Base-by-base conservation (phyloP, 805 yeast genomes). In the Yamadazyma kitorensis region DNA sequence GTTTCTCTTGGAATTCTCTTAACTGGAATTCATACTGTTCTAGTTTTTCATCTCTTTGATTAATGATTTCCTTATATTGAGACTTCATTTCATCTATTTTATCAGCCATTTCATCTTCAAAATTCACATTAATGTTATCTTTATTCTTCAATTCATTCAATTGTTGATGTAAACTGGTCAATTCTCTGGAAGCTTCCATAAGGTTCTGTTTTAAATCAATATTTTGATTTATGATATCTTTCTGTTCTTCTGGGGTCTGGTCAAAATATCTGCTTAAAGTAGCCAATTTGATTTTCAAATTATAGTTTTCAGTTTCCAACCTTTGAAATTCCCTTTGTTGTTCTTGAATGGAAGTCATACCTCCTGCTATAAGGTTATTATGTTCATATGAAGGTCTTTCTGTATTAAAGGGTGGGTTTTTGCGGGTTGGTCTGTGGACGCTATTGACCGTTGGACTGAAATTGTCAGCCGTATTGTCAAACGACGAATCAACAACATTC, bases 201-300 rank as follows among this genome's bases (percentile, higher is more conserved):
- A 55, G 46, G 31, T 56, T 54, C 32, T 57, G 60, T 27, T 47
- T 54, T 33, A 64, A 43, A 12, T 57, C 55, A 9, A 66, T 57
- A 37, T 68, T 68, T 38, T 64, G 64, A 34, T 51, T 52, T 21
- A 69, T 54, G 32, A 71, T 34, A 5, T 60, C 63, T 2, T 51
- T 44, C 21, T 64, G 61, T 34, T 68, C 72, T 24, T 49, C 53
- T 0, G 76, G 76, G n/a, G 70, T 54, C n/a, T 58, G 63, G 31
- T 64, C 57, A 26, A 67, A 51, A 32, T 56, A 64, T 44, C 60
- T 56, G 4, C 63, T 60, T 19, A 68, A 50, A 4, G 69, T 63
- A 2, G 71, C 67, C 24, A 69, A 54, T 39, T 68, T 66, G 22
- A 70, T 56, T 41, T 68, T 70, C 42, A 70, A 52, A 34, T 64